Evolutionary conservation across 1,139 yeast genomes (phyloP).

Genomic region (Protomyces pachydermus): DNA sequence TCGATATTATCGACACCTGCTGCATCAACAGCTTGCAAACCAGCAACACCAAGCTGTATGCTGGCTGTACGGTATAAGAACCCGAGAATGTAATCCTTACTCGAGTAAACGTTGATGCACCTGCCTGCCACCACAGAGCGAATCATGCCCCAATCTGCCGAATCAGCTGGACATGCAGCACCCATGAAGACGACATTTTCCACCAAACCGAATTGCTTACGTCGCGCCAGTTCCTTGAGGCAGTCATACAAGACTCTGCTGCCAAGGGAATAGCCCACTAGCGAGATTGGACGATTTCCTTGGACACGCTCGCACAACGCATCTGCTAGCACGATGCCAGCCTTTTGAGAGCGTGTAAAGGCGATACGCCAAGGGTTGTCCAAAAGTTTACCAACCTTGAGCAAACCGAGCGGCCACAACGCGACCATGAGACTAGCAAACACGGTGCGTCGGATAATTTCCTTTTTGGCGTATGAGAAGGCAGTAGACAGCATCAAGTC

Average conservation of each 20-base stretch:
- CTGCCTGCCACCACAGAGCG: conserved; percentile 85
- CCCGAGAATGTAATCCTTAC: conserved; percentile 93
- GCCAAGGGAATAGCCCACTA: conserved; percentile 92
- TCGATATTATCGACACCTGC: conserved; percentile 75
- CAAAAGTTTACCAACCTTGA: conserved; percentile 79
- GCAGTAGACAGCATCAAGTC: conserved; percentile 73
- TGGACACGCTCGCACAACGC: conserved; percentile 79
- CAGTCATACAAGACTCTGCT: conserved; percentile 91
- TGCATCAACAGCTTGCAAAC: conserved; percentile 68
- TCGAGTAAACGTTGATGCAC: conserved; percentile 84
- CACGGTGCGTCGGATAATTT: conserved; percentile 59
- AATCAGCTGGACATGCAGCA: conserved; percentile 74
- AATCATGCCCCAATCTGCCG: conserved; percentile 72
- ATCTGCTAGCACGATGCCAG: conserved; percentile 66
- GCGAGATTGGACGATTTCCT: conserved; percentile 90
- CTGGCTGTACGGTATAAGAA: conserved; percentile 91
- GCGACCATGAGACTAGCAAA: conserved; percentile 90
- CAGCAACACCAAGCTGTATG: conserved; percentile 90
- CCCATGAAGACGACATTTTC: conserved; percentile 89
- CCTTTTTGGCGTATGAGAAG: conserved; percentile 30
- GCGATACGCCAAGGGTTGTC: conserved; percentile 99
- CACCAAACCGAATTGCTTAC: conserved; percentile 80
- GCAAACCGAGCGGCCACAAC: conserved; percentile 79
- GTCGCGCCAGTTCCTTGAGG: conserved; percentile 67
- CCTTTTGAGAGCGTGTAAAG: conserved; percentile 65